Percentiles rank a stretch among this genome's conserved stretches.
phyloP scores from a whole-genome alignment of 2,329 filamentous ascomycete species.

The Cordyceps fumosorosea region DNA sequence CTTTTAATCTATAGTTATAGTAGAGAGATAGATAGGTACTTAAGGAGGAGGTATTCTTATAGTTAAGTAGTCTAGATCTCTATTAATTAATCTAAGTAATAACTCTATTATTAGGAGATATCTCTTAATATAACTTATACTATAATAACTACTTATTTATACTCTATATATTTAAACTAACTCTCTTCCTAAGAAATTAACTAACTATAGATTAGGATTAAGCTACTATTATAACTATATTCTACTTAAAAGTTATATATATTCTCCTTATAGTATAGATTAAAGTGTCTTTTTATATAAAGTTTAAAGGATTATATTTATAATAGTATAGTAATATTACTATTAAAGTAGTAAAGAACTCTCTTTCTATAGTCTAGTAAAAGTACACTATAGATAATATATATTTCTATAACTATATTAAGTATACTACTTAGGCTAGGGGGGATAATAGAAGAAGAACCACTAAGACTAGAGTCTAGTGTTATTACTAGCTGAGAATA shows the following conservation, averaged over 20 bases:
- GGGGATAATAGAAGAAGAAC: not conserved
- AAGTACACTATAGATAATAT: not conserved
- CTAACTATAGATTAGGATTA: too few species aligned
- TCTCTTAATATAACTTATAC: too few species aligned
- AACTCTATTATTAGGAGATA: too few species aligned
- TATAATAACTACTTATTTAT: too few species aligned
- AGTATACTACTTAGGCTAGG: not conserved
- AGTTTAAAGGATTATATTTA: slow-evolving; percentile 2
- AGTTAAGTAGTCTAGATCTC: too few species aligned
- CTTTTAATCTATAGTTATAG: too few species aligned
- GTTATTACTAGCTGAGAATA: not conserved
- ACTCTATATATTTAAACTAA: too few species aligned
- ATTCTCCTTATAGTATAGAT: not conserved
- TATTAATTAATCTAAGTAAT: too few species aligned
- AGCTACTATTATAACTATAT: too few species aligned
- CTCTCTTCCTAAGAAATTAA: too few species aligned
- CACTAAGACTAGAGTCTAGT: not conserved
- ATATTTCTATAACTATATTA: not conserved
- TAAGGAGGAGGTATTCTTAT: too few species aligned
- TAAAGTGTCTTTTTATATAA: not conserved
- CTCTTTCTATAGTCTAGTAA: not conserved
- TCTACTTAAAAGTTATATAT: not conserved
- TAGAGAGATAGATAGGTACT: too few species aligned
- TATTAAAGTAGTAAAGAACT: not conserved
- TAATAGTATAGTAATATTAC: not conserved